phyloP scores from a whole-genome alignment of 306 rosid genomes.

The Quercus variabilis region DNA sequence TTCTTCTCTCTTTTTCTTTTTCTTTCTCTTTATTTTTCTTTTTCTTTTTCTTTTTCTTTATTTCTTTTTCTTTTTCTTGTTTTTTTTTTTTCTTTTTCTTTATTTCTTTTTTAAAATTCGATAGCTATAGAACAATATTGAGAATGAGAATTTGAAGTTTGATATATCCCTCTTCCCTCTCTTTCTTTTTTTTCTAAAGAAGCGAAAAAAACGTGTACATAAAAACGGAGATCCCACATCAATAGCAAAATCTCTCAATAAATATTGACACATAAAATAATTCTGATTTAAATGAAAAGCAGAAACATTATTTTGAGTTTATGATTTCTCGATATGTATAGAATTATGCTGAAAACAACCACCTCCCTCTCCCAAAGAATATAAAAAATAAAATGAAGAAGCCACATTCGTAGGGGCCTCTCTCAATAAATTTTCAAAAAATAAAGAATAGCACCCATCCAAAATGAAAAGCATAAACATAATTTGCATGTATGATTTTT shows the following conservation, averaged over 20 bases:
- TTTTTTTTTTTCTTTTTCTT: no score
- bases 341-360: not conserved
- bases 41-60: not conserved
- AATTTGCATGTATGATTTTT: not conserved
- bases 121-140: no score
- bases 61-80: no score
- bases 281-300: not conserved
- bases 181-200: not conserved
- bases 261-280: not conserved
- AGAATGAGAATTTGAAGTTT: no score
- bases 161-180: no score
- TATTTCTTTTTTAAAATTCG: no score
- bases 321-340: not conserved
- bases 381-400: no score
- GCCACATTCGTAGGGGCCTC: no score
- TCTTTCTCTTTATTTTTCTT: no score
- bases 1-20: no score
- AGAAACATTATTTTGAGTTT: not conserved
- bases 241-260: not conserved
- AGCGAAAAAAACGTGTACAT: not conserved
- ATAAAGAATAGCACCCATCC: not conserved
- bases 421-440: no score
- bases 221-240: not conserved
- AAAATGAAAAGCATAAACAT: slow-evolving; percentile 8
- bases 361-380: no score